Base-by-base conservation (phyloP, 2,329 filamentous ascomycete species). In the Amylocarpus encephaloides region DNA sequence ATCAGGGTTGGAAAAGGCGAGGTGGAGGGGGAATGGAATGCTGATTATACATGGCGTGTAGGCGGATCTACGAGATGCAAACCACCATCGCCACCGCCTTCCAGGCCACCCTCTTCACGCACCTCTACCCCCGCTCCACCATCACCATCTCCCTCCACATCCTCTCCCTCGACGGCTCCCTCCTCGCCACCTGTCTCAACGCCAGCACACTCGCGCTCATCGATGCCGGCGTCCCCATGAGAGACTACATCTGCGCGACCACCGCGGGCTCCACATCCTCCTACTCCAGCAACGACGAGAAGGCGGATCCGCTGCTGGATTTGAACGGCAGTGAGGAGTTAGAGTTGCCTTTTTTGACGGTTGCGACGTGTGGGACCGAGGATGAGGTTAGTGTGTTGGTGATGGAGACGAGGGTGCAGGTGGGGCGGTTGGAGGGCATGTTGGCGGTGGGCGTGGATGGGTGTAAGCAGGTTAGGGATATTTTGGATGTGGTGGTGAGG, bases 151-250 rank as follows among this genome's bases (percentile, higher is more conserved):
- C 85, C 19, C 77, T 98, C 1, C 88, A 95, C 67, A 83, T 98
- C 33, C 82, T 98, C 40, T 87, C 85, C 0, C 85, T 94, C 59
- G 93, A 98, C 67, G 93, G 93, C 26, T 91, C 87, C 0, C 77
- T 97, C 2, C 82, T 98, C 16, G 90, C 92, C 0, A 86, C 90
- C 0, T 88, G 92, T 41, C 75, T 97, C 60, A 98, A 98, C 64
- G 93, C 93, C 3, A 81, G 87, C 0, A 95, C 92, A 0, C 80
- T 98, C 11, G 93, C 93, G 0, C 80, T 97, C 18, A 85, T 97
- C 55, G 93, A 98, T 66, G 93, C 93, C 0, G 93, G 93, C 46
- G 85, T 98, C 16, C 93, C 93, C 19, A 96, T 97, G 91, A 82
- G 83, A 2, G 89, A 95, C 65, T 94, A 96, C 66, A 79, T 97